Evolutionary conservation across 805 yeast species (phyloP).

Genomic region (Yarrowia yakushimensis): DNA sequence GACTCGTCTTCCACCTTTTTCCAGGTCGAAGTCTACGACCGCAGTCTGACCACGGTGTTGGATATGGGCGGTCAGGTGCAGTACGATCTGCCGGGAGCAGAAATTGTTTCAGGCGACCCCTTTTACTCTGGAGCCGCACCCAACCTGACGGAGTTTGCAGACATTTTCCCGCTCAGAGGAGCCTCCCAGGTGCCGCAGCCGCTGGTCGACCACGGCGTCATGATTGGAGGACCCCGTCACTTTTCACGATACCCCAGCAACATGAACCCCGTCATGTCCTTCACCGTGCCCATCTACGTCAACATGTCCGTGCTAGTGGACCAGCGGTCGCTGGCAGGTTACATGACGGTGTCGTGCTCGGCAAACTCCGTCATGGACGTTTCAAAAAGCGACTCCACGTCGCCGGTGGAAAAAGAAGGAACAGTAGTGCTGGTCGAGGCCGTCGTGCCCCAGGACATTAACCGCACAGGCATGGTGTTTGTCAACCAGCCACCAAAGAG

Average conservation of each 20-base stretch:
- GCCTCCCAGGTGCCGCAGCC: not conserved
- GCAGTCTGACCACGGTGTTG: constrained; percentile 49
- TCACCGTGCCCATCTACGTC: constrained; percentile 72
- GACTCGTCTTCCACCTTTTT: constrained; percentile 61
- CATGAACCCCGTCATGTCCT: constrained; percentile 50
- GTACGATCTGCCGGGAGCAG: not conserved
- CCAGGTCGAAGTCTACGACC: constrained; percentile 64
- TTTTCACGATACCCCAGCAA: constrained; percentile 1
- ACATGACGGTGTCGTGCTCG: constrained; percentile 48
- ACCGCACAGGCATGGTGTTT: constrained; percentile 18
- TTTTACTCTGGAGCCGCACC: constrained; percentile 6
- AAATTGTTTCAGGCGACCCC: not conserved
- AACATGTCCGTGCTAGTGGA: constrained; percentile 64
- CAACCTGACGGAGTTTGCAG: not conserved
- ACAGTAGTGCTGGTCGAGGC: constrained; percentile 30
- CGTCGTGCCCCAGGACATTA: constrained; percentile 30
- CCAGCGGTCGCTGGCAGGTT: constrained; percentile 65
- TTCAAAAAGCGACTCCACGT: constrained; percentile 42
- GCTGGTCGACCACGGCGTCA: not conserved
- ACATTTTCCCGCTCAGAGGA: constrained; percentile 6
- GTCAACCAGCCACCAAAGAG: not conserved
- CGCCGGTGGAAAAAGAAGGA: constrained; percentile 40
- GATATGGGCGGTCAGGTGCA: constrained; percentile 27
- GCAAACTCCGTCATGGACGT: constrained; percentile 46
- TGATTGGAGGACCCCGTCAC: not conserved